phyloP scores from a whole-genome alignment of 1,284 basidiomycete genomes.

The Gymnopus androsaceus region DNA sequence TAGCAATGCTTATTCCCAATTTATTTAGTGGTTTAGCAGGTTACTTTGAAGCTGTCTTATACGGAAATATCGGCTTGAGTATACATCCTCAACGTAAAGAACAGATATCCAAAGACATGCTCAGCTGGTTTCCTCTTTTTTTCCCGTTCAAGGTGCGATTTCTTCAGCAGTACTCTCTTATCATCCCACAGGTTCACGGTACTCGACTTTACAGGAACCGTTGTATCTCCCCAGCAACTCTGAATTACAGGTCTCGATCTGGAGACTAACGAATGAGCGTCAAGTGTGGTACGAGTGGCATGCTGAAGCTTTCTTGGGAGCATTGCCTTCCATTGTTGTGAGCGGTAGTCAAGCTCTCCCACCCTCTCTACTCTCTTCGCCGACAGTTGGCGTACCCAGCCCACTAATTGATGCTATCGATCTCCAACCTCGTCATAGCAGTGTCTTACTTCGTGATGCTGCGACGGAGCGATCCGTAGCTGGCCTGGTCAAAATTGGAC shows the following conservation, averaged over 20 bases:
- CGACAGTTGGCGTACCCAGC: constrained; percentile 51
- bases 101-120: constrained; percentile 88
- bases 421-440: constrained; percentile 12
- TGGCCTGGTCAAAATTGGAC: constrained; percentile 82
- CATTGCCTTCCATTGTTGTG: not conserved
- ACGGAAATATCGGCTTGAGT: constrained; percentile 85
- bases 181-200: not conserved
- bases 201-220: constrained; percentile 63
- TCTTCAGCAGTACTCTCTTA: not conserved
- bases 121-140: constrained; percentile 98
- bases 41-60: constrained; percentile 96
- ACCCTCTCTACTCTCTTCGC: constrained; percentile 22
- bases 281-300: constrained; percentile 99
- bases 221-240: constrained; percentile 91
- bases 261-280: constrained; percentile 86
- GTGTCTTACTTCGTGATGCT: constrained; percentile 22
- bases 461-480: constrained; percentile 13
- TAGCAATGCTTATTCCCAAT: not conserved
- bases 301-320: constrained; percentile 81
- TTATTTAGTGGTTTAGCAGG: constrained; percentile 81
- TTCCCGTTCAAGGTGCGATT: constrained; percentile 83
- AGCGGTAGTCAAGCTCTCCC: constrained; percentile 4
- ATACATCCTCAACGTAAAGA: constrained; percentile 92
- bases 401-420: constrained; percentile 66
- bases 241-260: constrained; percentile 92